These are phyloP conservation scores for Solanum medicagineum DNA, from an alignment of 257 asterid species.

Conservation along the genomic window DNA sequence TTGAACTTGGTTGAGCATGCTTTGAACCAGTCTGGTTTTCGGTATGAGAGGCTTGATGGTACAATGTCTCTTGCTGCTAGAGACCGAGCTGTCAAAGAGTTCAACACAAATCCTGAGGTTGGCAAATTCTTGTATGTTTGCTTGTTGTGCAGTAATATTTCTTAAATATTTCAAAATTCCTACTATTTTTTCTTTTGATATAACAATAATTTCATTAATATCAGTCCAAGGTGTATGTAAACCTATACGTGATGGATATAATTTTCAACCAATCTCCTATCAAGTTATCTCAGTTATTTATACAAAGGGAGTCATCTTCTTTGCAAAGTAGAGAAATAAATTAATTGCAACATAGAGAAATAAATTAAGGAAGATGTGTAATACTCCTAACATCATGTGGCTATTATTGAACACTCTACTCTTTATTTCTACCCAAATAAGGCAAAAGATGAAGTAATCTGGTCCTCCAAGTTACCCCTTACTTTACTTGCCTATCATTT, in stretches of 20 bases:
- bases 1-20: slow-evolving; percentile 76
- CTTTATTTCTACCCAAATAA: neutral
- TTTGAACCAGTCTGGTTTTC: slow-evolving; percentile 33
- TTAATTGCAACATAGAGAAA: neutral
- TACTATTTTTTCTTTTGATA: neutral
- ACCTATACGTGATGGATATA: neutral
- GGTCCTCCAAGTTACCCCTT: neutral
- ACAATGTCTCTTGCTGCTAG: slow-evolving; percentile 90
- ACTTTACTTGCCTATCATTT: neutral
- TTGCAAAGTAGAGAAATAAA: neutral
- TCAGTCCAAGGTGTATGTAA: neutral
- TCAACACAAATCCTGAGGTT: slow-evolving; percentile 81
- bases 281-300: neutral
- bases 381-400: neutral
- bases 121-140: slow-evolving; percentile 5
- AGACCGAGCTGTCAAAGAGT: slow-evolving; percentile 92
- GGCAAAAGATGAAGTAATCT: neutral
- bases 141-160: neutral
- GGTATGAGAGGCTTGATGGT: slow-evolving; percentile 89
- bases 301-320: neutral
- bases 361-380: neutral
- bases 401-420: neutral
- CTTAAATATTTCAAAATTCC: neutral
- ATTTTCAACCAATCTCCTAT: neutral
- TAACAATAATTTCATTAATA: neutral